A percentile compares a stretch with the other conserved stretches of the same genome.
These are phyloP conservation scores for Kluyveromyces marxianus DNA, from an alignment of 1,139 yeast species.

Conservation along the genomic window DNA sequence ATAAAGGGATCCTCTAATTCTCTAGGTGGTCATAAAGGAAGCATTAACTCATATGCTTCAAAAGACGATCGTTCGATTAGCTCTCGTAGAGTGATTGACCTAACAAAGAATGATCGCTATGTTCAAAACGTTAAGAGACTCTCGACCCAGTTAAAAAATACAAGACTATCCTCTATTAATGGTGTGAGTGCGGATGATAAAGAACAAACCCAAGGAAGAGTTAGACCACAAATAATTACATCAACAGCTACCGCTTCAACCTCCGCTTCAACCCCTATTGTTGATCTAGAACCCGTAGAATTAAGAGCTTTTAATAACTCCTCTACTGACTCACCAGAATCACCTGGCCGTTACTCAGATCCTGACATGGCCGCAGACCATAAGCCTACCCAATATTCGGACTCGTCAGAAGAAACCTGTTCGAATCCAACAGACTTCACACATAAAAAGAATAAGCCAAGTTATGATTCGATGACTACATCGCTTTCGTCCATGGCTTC, in stretches of 20 bases:
- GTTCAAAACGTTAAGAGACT: conserved; percentile 23
- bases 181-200: not conserved
- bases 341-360: not conserved
- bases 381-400: conserved; percentile 12
- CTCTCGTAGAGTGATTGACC: conserved; percentile 3
- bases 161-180: not conserved
- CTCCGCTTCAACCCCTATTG: not conserved
- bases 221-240: not conserved
- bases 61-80: conserved; percentile 6
- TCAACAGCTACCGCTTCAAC: not conserved
- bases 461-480: conserved; percentile 28
- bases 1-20: conserved; percentile 10
- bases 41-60: conserved; percentile 1
- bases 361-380: not conserved
- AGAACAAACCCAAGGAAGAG: not conserved
- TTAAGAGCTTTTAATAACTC: not conserved
- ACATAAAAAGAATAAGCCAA: conserved; percentile 19
- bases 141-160: conserved; percentile 17
- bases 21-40: not conserved
- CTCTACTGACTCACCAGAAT: not conserved
- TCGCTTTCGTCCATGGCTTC: conserved; percentile 29
- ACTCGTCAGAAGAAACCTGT: conserved; percentile 21
- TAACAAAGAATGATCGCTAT: conserved; percentile 11
- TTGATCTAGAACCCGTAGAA: not conserved
- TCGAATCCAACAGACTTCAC: conserved; percentile 30